Conservation (phyloP, 2,329 filamentous ascomycete species). For the Cyanodermella asteris region DNA sequence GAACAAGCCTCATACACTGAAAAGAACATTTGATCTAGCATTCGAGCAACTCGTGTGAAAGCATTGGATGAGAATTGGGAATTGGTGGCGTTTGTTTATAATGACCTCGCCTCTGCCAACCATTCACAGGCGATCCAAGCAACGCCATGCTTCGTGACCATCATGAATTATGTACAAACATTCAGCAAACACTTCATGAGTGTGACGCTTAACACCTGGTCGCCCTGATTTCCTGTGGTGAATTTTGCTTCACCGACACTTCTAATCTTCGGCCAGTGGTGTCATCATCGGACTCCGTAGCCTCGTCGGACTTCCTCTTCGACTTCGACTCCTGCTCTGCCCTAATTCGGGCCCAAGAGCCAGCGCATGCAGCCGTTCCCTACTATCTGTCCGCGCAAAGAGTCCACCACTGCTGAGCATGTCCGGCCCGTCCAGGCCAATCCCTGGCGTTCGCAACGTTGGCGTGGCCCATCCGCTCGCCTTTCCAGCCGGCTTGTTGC, state of each 20-base stretch:
- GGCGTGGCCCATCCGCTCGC: conserved; percentile 49
- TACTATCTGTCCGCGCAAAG: conserved; percentile 63
- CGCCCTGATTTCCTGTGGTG: background rate
- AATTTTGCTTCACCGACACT: background rate
- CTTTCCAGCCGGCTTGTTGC: conserved; percentile 32
- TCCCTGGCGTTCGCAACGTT: conserved; percentile 11
- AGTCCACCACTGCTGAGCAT: conserved; percentile 45
- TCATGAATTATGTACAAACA: background rate
- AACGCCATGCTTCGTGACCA: background rate
- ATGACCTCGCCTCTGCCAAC: background rate
- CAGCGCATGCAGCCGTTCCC: conserved; percentile 47
- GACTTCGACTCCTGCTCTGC: conserved; percentile 30
- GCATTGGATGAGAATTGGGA: too few relatives aligned
- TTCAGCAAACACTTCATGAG: background rate
- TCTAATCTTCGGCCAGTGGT: conserved; percentile 4
- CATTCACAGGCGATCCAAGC: background rate
- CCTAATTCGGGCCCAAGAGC: conserved; percentile 31
- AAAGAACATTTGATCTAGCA: too few relatives aligned
- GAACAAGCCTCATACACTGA: too few relatives aligned
- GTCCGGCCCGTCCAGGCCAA: conserved; percentile 15
- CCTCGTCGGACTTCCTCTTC: conserved; percentile 26
- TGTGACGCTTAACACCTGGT: background rate
- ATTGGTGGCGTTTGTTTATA: background rate
- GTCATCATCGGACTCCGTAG: conserved; percentile 13
- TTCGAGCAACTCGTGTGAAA: too few relatives aligned